Evolutionary conservation across 2,329 filamentous ascomycete genomes (phyloP), one percentile per base, ranked within the genome.

Genomic region (Herpotrichia juniperi): DNA sequence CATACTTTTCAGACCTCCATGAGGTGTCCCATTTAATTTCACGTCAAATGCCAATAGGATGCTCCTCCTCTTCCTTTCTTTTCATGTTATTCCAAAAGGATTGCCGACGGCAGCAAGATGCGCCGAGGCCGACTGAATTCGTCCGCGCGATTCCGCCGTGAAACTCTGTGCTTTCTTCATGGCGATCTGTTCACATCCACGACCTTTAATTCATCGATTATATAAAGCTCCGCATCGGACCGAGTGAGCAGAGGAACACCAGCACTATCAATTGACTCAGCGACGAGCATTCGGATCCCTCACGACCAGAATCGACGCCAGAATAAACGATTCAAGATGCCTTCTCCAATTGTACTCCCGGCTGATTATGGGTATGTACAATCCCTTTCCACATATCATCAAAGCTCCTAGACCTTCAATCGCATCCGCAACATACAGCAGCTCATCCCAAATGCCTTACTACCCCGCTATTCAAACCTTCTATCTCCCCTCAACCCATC

Each of bases 281-380:
- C n/a, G n/a, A n/a, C n/a, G n/a, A n/a, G 26, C 26, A 7, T 28
- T 28, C 26, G 12, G 26, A 28, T 7, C 26, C 26, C 26, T 28
- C 26, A 28, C 26, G 26, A 28, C 12, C 26, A 12, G 12, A 28
- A 7, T 28, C 8, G 31, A 21, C n/a, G 12, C 16, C 7, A 37
- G 6, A 21, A 12, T 8, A 22, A 24, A 40, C 37, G 21, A 45
- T n/a, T 28, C 42, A 62, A 40, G 40, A 70, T 69, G 66, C 61
- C 56, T 10, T 55, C 59, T 35, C 5, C 34, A 21, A 49, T 72
- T 35, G 47, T 65, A 31, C 25, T 73, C 45, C 61, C 67, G 8
- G 46, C 50, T 28, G 58, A 66, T 12, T 72, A 72, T 48, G 61
- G 69, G 69, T 72, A 71, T 24, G 67, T 62, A 10, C 26, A 44